Evolutionary conservation across 148 eudicot genomes (phyloP), one percentile per base, ranked within the genome.

Genomic region (Simmondsia chinensis): DNA sequence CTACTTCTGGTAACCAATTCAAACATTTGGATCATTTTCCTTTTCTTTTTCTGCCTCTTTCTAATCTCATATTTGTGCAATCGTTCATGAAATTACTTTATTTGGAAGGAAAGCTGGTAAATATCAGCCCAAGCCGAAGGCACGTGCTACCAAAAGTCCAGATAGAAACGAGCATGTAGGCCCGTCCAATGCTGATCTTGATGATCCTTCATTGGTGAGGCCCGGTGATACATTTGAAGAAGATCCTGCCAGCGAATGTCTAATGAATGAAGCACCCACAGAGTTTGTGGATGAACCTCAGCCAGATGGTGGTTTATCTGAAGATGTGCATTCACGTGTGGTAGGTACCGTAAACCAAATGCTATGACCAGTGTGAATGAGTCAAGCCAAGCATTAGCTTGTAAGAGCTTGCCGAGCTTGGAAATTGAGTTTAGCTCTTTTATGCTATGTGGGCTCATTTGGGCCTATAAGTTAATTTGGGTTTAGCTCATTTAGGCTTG

Each of bases 51-150:
- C 39, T 17, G 4, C 20, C 21, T 21, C 27, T 43, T 40, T 22
- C 19, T 21, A 20, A 49, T 8, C 32, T n/a, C n/a, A n/a, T n/a
- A n/a, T n/a, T n/a, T n/a, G n/a, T n/a, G n/a, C n/a, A n/a, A n/a
- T n/a, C n/a, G 16, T 25, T 52, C 50, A 26, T 48, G 20, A 47
- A 0, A 33, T 54, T 46, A 39, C 54, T 36, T 13, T 61, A 49
- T 56, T 43, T 80, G 94, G 71, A 40, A 61, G 45, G 31, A 57
- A 54, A 35, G 60, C 60, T 27, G 58, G 64, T 32, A 74, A 83
- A 50, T 64, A 71, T 44, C 67, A 61, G 55, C 82, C 83, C 15
- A 87, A 71, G 69, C 79, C 81, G 33, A 76, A 74, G 57, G 49
- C 45, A 32, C 73, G 67, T 48, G 30, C 26, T 22, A 47, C 15